Evolutionary conservation across 345 rosid genomes (phyloP).

Genomic region (Eucalyptus erythrocorys): DNA sequence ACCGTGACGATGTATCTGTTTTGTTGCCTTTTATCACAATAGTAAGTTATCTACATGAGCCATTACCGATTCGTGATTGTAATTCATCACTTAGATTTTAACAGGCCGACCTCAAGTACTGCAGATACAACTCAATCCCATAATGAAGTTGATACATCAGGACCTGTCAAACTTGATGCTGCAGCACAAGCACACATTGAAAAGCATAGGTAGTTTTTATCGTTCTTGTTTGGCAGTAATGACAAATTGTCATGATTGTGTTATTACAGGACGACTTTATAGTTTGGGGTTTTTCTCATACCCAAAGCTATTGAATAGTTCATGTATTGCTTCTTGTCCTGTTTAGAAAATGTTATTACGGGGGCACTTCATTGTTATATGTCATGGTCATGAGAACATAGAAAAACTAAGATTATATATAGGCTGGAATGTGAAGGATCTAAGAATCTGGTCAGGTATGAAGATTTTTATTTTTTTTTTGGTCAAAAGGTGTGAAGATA

Average conservation of each 20-base stretch:
- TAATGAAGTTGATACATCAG: conserved; percentile 28
- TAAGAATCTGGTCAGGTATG: background rate
- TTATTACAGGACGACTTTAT: background rate
- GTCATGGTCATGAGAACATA: background rate
- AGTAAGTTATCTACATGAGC: background rate
- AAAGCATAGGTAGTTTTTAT: conserved; percentile 49
- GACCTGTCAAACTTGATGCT: conserved; percentile 56
- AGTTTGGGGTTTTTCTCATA: background rate
- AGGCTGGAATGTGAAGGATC: background rate
- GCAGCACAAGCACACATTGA: conserved; percentile 59
- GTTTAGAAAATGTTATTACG: background rate
- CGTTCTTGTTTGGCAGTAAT: background rate
- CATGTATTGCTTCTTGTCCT: background rate
- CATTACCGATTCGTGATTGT: background rate
- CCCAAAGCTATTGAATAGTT: background rate
- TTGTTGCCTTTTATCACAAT: background rate
- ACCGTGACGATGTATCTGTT: background rate
- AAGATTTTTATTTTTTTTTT: background rate
- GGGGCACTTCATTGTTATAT: background rate
- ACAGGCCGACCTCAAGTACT: conserved; percentile 32
- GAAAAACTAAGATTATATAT: background rate
- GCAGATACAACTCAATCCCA: conserved; percentile 29
- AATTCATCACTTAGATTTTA: background rate
- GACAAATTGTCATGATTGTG: background rate
- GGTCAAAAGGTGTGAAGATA: background rate